Percentiles rank a stretch among this genome's conserved stretches.
phyloP scores from a whole-genome alignment of 139 green algal species.

The Mesostigma viride region DNA sequence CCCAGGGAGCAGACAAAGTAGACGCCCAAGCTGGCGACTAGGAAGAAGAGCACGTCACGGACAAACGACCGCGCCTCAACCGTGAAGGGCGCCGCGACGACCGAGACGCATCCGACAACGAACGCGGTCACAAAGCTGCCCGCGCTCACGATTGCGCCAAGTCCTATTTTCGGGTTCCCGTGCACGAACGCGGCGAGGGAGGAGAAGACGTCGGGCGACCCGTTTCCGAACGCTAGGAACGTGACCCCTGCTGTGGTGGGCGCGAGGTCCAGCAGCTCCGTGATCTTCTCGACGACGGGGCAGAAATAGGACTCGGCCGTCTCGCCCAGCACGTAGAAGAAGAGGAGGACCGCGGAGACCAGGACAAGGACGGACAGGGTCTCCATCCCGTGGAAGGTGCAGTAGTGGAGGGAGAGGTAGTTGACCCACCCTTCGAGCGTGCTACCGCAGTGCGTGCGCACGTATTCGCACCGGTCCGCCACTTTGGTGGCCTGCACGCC shows the following conservation, averaged over 20 bases:
- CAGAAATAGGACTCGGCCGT: conserved; percentile 38
- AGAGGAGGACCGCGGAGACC: conserved; percentile 8
- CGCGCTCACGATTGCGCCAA: conserved; percentile 23
- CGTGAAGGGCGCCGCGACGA: conserved; percentile 22
- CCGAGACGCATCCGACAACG: conserved; percentile 31
- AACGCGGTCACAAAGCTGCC: conserved; percentile 35
- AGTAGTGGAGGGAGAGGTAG: no score
- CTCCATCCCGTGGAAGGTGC: no score
- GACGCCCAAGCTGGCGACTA: conserved; percentile 19
- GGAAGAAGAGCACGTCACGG: conserved; percentile 34
- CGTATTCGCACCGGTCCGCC: no score
- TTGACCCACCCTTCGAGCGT: no score
- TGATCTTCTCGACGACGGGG: conserved; percentile 24
- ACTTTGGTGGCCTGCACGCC: no score
- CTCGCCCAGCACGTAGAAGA: conserved; percentile 34
- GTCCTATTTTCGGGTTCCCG: conserved; percentile 19
- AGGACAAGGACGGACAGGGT: conserved; percentile 12
- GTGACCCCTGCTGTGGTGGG: conserved; percentile 37
- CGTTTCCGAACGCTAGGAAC: conserved; percentile 39
- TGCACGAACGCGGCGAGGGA: conserved; percentile 29
- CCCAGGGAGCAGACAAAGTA: conserved; percentile 8
- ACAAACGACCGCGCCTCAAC: conserved; percentile 19
- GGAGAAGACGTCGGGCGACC: conserved; percentile 38
- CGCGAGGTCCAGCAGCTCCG: conserved; percentile 16
- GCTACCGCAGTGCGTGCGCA: no score